Percentiles rank a stretch among this genome's conserved stretches.
phyloP scores from a whole-genome alignment of 352 stramenopile species.

The Phytophthora macrochlamydospora region DNA sequence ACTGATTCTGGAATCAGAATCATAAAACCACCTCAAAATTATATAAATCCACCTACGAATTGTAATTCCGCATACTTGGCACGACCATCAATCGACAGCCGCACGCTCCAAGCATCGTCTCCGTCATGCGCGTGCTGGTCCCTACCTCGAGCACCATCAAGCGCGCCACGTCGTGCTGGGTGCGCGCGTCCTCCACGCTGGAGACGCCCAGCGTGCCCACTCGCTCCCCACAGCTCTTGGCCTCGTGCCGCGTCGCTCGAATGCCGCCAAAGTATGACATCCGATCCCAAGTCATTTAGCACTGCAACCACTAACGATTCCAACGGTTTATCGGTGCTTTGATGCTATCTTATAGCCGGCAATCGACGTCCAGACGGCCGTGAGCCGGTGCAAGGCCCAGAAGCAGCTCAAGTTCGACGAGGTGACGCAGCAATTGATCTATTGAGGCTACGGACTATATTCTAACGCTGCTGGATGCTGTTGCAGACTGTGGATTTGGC shows the following conservation, averaged over 20 bases:
- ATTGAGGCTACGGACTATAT: neutral
- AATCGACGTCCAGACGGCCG: constrained; percentile 62
- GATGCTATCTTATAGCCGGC: constrained; percentile 36
- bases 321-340: constrained; percentile 6
- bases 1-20: neutral
- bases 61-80: neutral
- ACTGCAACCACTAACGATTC: constrained; percentile 12
- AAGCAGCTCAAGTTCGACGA: constrained; percentile 86
- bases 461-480: constrained; percentile 12
- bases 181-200: constrained; percentile 52
- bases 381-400: constrained; percentile 62
- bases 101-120: constrained; percentile 18
- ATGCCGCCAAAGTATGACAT: constrained; percentile 49
- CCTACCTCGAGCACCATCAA: constrained; percentile 36
- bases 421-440: constrained; percentile 30
- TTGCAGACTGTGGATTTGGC: constrained; percentile 83
- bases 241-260: constrained; percentile 62
- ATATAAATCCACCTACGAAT: neutral
- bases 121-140: constrained; percentile 50
- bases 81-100: constrained; percentile 34
- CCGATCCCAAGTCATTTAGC: neutral
- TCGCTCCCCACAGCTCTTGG: constrained; percentile 73
- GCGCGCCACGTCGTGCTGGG: constrained; percentile 39
- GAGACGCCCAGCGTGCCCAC: constrained; percentile 21
- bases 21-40: neutral